Evolutionary conservation across 2,329 filamentous ascomycete species (phyloP), one percentile per base, ranked within the genome.

Genomic region (Fusarium compactum): DNA sequence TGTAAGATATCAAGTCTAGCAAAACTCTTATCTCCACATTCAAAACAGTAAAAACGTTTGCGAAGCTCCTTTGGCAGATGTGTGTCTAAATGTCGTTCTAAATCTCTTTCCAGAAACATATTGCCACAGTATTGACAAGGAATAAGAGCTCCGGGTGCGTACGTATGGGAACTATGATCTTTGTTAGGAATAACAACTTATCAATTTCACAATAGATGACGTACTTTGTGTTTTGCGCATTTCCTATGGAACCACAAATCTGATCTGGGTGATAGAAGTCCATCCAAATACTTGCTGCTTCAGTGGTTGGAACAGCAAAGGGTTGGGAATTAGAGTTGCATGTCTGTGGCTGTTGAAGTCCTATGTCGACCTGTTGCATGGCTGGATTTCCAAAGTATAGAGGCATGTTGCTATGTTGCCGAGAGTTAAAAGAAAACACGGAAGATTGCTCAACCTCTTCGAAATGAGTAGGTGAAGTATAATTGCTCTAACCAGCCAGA

Each of bases 401-500:
- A 34, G 46, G 11, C 55, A 52, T 58, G 18, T 34, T 32, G 22
- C 15, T 43, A 16, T 20, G 8, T 27, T 27, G 55, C 16, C 7
- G 7, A 27, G 38, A 15, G 2, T 34, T 14, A n/a, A 34, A 27
- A 12, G 45, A 1, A 44, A 43, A 32, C 14, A 24, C 14, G 4
- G 27, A 18, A 9, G 46, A 20, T 12, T 52, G 18, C 16, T 1
- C 34, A 9, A 15, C 14, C 6, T 43, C 55, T 41, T 11, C 47
- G 9, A 15, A 27, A 25, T 46, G 27, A 22, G 16, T 24, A 14
- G 55, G 27, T 5, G 27, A 29, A 22, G 25, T 58, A 43, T 52
- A 25, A 34, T 48, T 29, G 22, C 56, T 53, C 47, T 53, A 58
- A 58, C 15, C 27, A 44, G 38, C 38, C n/a, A 30, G 22, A 44